These are phyloP conservation scores for Phaeosphaeria sp. DNA, from an alignment of 2,329 filamentous ascomycete genomes.

Conservation along the genomic window DNA sequence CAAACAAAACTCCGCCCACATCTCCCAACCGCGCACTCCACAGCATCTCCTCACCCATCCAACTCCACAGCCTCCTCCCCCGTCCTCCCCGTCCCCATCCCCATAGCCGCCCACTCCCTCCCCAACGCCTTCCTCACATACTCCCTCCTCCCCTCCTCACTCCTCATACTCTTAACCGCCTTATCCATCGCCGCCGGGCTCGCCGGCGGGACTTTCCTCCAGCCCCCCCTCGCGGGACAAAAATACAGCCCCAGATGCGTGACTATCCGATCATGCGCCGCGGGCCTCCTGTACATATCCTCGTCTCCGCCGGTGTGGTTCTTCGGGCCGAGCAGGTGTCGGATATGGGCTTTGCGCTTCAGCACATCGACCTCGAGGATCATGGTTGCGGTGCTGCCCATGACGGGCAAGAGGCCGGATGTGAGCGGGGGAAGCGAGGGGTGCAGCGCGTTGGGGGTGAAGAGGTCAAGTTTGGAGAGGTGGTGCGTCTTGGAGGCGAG, in stretches of 20 bases:
- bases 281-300: conserved; percentile 18
- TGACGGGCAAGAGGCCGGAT: conserved; percentile 22
- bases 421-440: conserved; percentile 29
- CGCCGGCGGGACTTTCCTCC: conserved; percentile 5
- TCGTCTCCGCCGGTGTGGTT: neutral
- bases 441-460: conserved; percentile 39
- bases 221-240: conserved; percentile 7
- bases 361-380: conserved; percentile 30
- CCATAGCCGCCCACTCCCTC: conserved; percentile 28
- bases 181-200: conserved; percentile 3
- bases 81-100: neutral
- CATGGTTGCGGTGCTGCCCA: conserved; percentile 31
- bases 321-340: conserved; percentile 16
- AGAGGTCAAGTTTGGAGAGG: conserved; percentile 42
- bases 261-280: conserved; percentile 28
- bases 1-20: neutral
- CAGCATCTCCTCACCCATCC: neutral
- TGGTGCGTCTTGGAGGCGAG: conserved; percentile 22
- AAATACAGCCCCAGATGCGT: conserved; percentile 21
- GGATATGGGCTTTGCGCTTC: conserved; percentile 26
- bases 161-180: conserved; percentile 23
- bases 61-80: neutral
- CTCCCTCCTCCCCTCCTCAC: conserved; percentile 17
- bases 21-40: neutral
- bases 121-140: conserved; percentile 25